These are phyloP conservation scores for Sporothrix mexicana DNA, from an alignment of 2,329 filamentous ascomycete genomes.

Conservation along the genomic window DNA sequence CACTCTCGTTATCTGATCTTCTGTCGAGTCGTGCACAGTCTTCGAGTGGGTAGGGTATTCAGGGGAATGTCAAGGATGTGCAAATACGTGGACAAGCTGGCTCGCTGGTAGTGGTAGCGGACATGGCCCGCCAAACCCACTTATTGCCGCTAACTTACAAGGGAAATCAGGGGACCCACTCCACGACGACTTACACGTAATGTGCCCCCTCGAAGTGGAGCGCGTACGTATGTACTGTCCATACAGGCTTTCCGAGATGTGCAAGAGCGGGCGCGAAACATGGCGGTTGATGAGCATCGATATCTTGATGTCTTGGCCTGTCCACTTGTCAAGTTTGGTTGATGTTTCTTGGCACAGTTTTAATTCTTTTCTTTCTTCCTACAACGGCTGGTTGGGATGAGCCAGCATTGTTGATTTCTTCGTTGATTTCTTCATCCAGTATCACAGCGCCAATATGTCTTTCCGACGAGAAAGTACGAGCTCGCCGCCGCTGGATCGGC, in stretches of 20 bases:
- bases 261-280: background rate
- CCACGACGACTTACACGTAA: slow-evolving; percentile 23
- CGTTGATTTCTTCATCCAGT: background rate
- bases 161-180: background rate
- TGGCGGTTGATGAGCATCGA: background rate
- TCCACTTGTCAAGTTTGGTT: background rate
- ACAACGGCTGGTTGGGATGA: too few relatives aligned
- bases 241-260: background rate
- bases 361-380: background rate
- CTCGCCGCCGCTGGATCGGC: background rate
- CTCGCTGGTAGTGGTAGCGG: background rate
- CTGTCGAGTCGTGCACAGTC: background rate
- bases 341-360: background rate
- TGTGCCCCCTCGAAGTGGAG: background rate
- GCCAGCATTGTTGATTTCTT: background rate
- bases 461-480: background rate
- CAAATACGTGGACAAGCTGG: background rate
- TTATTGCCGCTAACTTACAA: background rate
- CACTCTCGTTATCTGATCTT: background rate
- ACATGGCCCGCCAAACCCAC: background rate
- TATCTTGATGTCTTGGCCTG: background rate
- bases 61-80: background rate
- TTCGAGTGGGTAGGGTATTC: background rate
- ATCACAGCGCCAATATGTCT: background rate
- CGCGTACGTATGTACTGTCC: background rate